A percentile compares a stretch with the other conserved stretches of the same genome.
Conservation (phyloP, 2,329 filamentous ascomycete species). For the Decorospora gaudefroyi region DNA sequence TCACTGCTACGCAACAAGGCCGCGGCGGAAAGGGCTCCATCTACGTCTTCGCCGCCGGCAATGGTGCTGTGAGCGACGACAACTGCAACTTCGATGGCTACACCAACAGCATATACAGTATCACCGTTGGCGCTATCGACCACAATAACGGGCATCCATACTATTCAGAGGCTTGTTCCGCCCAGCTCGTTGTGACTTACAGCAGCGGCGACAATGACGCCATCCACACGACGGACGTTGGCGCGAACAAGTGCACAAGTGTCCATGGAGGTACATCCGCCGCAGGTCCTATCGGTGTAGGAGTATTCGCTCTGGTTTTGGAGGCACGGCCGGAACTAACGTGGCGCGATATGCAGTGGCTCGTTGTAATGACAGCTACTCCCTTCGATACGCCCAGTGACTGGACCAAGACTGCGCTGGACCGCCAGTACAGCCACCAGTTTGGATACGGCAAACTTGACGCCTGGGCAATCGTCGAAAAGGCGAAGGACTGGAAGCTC, state of each 20-base stretch:
- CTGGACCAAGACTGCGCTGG: conserved; percentile 81
- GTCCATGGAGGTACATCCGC: conserved; percentile 95
- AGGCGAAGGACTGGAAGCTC: conserved; percentile 79
- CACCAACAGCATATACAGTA: conserved; percentile 99
- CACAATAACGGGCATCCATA: conserved; percentile 85
- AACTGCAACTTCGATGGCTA: conserved; percentile 99
- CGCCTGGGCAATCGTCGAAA: conserved; percentile 80
- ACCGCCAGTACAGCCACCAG: conserved; percentile 88
- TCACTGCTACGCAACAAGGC: conserved; percentile 88
- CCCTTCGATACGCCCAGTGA: conserved; percentile 76
- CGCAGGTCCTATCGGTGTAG: conserved; percentile 88
- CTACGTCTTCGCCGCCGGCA: conserved; percentile 96
- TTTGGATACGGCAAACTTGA: conserved; percentile 97
- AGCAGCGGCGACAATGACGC: conserved; percentile 86
- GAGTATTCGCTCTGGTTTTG: conserved; percentile 86
- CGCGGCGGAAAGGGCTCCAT: conserved; percentile 83
- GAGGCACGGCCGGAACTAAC: conserved; percentile 82
- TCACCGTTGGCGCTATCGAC: conserved; percentile 93
- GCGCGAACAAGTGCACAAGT: conserved; percentile 74
- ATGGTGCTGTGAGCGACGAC: conserved; percentile 82
- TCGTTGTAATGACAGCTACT: conserved; percentile 81
- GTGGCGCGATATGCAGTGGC: conserved; percentile 94
- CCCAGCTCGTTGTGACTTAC: conserved; percentile 93
- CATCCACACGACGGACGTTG: conserved; percentile 97
- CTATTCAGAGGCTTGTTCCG: conserved; percentile 95